Evolutionary conservation across 148 eudicot species (phyloP).

Genomic region (Bassia scoparia): DNA sequence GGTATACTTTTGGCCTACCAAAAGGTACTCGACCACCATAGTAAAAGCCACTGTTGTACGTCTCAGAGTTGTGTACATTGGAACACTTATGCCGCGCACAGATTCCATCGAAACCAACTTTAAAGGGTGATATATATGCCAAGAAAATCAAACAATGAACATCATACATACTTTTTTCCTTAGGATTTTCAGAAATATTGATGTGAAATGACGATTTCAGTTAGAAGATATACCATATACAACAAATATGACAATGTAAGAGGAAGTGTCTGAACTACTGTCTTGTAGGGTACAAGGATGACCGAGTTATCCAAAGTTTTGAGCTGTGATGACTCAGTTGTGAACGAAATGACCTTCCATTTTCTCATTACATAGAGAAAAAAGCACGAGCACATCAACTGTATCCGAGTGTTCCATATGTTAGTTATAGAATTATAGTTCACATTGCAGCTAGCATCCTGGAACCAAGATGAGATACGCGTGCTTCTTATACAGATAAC

Average conservation of each 20-base stretch:
- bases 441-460: not conserved
- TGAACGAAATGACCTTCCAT: slow-evolving; percentile 55
- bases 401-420: slow-evolving; percentile 8
- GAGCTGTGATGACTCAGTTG: slow-evolving; percentile 31
- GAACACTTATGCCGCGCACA: slow-evolving; percentile 68
- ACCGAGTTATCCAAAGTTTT: slow-evolving; percentile 18
- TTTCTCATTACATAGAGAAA: slow-evolving; percentile 51
- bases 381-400: slow-evolving; percentile 59
- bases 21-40: slow-evolving; percentile 58
- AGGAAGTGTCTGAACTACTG: slow-evolving; percentile 53
- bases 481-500: not conserved
- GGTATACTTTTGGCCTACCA: slow-evolving; percentile 46
- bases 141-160: slow-evolving; percentile 10
- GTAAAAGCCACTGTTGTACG: slow-evolving; percentile 73
- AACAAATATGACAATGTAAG: slow-evolving; percentile 62
- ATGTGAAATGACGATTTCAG: not conserved
- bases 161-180: not conserved
- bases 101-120: slow-evolving; percentile 80
- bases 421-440: not conserved
- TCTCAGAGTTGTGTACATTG: slow-evolving; percentile 80
- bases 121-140: slow-evolving; percentile 4
- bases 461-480: not conserved
- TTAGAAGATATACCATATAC: slow-evolving; percentile 50
- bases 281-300: slow-evolving; percentile 49
- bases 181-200: not conserved